phyloP scores from a whole-genome alignment of 768 basidiomycete species.

The Auricularia sp. region DNA sequence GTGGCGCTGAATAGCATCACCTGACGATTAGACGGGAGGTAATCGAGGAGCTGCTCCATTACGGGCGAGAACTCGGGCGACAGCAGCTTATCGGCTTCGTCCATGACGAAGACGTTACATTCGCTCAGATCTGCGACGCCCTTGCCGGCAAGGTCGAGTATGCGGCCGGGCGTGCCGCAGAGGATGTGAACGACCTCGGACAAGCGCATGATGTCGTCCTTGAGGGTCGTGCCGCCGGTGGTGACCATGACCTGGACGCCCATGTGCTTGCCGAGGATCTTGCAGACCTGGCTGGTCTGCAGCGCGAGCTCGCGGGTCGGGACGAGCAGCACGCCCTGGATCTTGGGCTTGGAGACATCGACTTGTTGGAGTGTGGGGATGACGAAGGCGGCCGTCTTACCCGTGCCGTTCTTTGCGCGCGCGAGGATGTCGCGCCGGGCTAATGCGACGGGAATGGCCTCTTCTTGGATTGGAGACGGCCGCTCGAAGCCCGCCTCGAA shows the following conservation, averaged over 20 bases:
- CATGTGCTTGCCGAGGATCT: conserved; percentile 93
- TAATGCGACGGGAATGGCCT: conserved; percentile 92
- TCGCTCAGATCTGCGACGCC: conserved; percentile 86
- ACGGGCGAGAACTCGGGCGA: conserved; percentile 97
- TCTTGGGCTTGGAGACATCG: conserved; percentile 72
- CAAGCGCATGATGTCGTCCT: conserved; percentile 93
- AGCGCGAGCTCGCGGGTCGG: conserved; percentile 98
- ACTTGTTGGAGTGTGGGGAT: conserved; percentile 93
- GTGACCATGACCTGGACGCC: conserved; percentile 97
- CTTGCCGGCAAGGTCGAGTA: conserved; percentile 90
- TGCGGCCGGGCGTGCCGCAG: conserved; percentile 93
- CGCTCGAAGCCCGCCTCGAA: conserved; percentile 97
- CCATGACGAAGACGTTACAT: conserved; percentile 97
- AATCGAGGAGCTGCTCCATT: conserved; percentile 88
- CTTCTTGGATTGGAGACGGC: conserved; percentile 98
- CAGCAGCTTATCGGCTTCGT: conserved; percentile 96
- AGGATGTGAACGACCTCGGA: conserved; percentile 88
- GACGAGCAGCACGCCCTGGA: conserved; percentile 92
- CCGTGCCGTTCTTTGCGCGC: conserved; percentile 93
- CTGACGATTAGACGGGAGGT: conserved; percentile 77
- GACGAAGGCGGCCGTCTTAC: conserved; percentile 97
- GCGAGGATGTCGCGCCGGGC: conserved; percentile 90
- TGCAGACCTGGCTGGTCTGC: conserved; percentile 98
- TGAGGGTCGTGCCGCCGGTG: conserved; percentile 94
- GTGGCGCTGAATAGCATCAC: conserved; percentile 99